Conservation (phyloP, 306 rosid genomes). For the Prunus kanzakura region DNA sequence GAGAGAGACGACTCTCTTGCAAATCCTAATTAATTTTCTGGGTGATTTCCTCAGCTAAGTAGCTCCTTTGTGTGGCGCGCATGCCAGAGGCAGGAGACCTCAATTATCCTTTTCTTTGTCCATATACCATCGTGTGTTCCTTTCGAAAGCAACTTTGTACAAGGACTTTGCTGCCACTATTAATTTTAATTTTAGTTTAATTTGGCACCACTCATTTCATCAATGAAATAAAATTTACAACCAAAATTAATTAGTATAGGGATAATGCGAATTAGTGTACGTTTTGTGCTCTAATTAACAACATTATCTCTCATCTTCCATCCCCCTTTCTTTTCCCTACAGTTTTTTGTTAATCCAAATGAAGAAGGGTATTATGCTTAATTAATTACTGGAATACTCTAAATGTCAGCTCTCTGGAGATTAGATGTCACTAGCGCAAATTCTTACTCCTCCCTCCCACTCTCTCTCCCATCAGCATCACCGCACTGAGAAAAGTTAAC, state of each 20-base stretch:
- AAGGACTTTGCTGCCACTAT: not conserved
- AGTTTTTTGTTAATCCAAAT: not conserved
- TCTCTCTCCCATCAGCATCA: not conserved
- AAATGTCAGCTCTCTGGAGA: not conserved
- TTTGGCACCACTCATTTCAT: not conserved
- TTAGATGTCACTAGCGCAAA: not conserved
- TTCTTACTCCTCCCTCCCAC: not conserved
- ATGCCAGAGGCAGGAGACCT: not conserved
- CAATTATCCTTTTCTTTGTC: not conserved
- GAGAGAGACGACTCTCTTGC: not conserved
- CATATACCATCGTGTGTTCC: not conserved
- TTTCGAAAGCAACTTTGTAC: not conserved
- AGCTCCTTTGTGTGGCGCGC: not conserved
- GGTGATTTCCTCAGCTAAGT: not conserved
- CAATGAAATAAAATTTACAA: not conserved
- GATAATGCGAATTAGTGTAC: not conserved
- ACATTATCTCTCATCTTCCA: not conserved
- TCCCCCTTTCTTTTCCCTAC: not conserved
- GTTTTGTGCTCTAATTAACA: not conserved
- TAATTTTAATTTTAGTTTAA: not conserved
- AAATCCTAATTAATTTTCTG: not conserved
- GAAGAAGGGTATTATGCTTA: not conserved
- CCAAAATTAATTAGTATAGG: not conserved
- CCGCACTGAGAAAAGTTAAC: not conserved
- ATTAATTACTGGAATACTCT: not conserved